Evolutionary conservation across 139 green algal genomes (phyloP), one percentile per base, ranked within the genome.

Genomic region (Chlorella sp.): DNA sequence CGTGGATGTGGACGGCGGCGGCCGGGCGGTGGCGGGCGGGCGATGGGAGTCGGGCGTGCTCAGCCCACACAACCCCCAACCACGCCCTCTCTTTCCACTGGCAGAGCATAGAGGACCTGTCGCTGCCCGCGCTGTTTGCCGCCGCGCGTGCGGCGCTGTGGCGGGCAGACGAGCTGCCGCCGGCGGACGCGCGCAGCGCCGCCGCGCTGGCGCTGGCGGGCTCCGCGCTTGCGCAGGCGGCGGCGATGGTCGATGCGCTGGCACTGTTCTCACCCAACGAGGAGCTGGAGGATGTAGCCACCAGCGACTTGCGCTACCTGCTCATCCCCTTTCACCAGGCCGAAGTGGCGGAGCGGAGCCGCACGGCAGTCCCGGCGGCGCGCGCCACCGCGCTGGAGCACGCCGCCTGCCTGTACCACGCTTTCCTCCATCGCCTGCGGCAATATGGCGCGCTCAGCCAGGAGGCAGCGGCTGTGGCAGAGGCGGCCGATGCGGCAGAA

Each of bases 261-360:
- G 87, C 61, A 2, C 70, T 95, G 43, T 95, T 95, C 67, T 96
- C 91, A 5, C 25, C 51, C 58, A 95, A 95, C 42, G 90, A 95
- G 64, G 89, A 95, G 25, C 50, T 68, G 1, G 90, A 95, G 5
- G 90, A 95, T 50, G 36, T 95, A 7, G 66, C 81, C 11, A 94
- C 91, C 2, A 67, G 59, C 5, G 74, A 90, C 58, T 45, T 95
- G 21, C 81, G 83, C 23, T 95, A 92, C 77, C 70, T 95, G 41
- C 71, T 95, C 15, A 55, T 92, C 14, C 71, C 84, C 21, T 77
- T 73, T 27, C 77, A 82, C 36, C 65, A 67, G 15, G 85, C 65
- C 9, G 72, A 90, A 29, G 38, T 85, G 27, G 53, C 77, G 31
- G 9, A 41, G 1, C 35, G 56, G 27, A 75, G 51, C 6, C 35